Evolutionary conservation across 192 early-diverging fungal species (phyloP).

Genomic region (Dissophora globulifera): DNA sequence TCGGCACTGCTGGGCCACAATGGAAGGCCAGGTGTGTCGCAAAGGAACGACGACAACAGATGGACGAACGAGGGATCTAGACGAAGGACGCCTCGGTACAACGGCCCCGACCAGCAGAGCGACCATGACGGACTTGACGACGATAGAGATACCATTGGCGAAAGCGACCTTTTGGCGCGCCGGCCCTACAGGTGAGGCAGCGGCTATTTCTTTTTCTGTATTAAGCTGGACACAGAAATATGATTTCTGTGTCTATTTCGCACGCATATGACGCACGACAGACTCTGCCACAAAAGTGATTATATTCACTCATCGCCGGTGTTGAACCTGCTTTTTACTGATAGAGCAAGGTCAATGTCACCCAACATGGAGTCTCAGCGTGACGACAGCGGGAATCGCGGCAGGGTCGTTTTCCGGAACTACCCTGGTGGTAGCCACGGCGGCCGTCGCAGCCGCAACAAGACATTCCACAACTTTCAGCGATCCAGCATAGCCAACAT

Average conservation of each 20-base stretch:
- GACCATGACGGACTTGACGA: background rate
- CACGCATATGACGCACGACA: too few species aligned
- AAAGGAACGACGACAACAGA: background rate
- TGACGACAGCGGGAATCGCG: constrained; percentile 14
- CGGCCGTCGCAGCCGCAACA: constrained; percentile 1
- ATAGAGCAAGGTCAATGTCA: constrained; percentile 42
- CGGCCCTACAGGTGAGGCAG: constrained; percentile 33
- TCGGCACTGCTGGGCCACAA: constrained; percentile 25
- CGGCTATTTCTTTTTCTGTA: too few species aligned
- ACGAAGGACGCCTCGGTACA: constrained; percentile 24
- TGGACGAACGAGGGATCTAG: constrained; percentile 47
- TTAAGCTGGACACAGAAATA: too few species aligned
- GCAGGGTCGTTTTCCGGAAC: constrained; percentile 29
- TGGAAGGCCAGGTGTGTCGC: constrained; percentile 6
- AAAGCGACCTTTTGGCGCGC: constrained; percentile 15
- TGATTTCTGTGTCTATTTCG: too few species aligned
- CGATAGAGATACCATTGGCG: background rate
- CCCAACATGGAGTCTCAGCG: constrained; percentile 38
- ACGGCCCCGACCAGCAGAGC: constrained; percentile 3
- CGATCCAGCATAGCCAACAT: constrained; percentile 48
- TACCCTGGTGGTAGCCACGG: background rate
- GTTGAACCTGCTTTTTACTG: background rate
- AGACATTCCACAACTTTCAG: constrained; percentile 21
- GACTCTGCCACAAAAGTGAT: too few species aligned
- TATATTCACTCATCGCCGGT: too few species aligned